These are phyloP conservation scores for Ogataea hybrid DNA, from an alignment of 1,139 yeast genomes.

Conservation along the genomic window DNA sequence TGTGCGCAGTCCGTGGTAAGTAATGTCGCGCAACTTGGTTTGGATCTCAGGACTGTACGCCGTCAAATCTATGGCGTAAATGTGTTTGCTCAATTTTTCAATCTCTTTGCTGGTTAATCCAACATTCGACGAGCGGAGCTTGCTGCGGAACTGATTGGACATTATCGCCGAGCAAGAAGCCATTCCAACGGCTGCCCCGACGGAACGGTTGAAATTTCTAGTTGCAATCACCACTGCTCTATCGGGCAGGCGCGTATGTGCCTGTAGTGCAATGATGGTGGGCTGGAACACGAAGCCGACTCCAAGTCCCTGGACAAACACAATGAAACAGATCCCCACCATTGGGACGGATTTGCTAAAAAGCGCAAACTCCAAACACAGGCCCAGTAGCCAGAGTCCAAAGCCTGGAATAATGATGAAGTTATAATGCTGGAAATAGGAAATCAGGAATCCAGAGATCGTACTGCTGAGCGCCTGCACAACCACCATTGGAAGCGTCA, in stretches of 20 bases:
- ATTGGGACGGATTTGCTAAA: conserved; percentile 35
- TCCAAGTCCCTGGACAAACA: conserved; percentile 48
- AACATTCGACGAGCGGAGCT: conserved; percentile 23
- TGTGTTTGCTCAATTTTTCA: conserved; percentile 25
- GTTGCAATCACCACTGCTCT: conserved; percentile 56
- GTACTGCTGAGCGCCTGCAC: conserved; percentile 42
- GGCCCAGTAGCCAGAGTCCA: conserved; percentile 42
- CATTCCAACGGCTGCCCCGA: conserved; percentile 56
- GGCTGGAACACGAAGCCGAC: conserved; percentile 55
- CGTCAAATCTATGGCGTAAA: conserved; percentile 36
- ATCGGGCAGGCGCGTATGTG: conserved; percentile 48
- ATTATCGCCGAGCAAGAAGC: conserved; percentile 45
- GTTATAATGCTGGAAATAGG: conserved; percentile 43
- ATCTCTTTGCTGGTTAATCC: conserved; percentile 12
- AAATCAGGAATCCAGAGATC: conserved; percentile 43
- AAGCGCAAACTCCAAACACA: conserved; percentile 37
- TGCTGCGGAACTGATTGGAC: conserved; percentile 37
- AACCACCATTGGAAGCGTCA: conserved; percentile 43
- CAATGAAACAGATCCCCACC: conserved; percentile 37
- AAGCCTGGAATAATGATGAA: conserved; percentile 44
- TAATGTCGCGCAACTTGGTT: conserved; percentile 33
- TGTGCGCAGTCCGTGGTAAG: conserved; percentile 38
- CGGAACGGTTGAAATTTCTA: conserved; percentile 49
- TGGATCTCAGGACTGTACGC: conserved; percentile 32
- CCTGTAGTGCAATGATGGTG: conserved; percentile 54